These are phyloP conservation scores for Furcasterigmium furcatum DNA, from an alignment of 2,329 filamentous ascomycete genomes.

Conservation along the genomic window DNA sequence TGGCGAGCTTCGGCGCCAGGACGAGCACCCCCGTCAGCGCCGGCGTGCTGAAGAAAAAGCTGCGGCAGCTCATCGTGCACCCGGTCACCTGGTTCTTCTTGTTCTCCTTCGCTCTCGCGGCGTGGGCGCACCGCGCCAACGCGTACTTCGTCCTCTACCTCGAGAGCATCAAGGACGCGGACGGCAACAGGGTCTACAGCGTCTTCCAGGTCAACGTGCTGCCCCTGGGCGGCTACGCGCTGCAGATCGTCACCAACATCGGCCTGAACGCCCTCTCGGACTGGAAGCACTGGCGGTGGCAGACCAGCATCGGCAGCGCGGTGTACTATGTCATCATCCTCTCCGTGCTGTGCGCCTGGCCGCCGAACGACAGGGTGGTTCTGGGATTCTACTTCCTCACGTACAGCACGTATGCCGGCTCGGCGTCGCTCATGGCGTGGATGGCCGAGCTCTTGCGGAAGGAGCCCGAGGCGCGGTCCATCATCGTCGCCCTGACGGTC, in stretches of 20 bases:
- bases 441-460: constrained; percentile 27
- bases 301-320: constrained; percentile 26
- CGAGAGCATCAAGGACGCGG: constrained; percentile 20
- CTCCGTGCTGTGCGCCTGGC: constrained; percentile 27
- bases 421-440: constrained; percentile 31
- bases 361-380: constrained; percentile 24
- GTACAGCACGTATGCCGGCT: constrained; percentile 27
- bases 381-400: constrained; percentile 32
- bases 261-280: constrained; percentile 30
- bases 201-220: constrained; percentile 27
- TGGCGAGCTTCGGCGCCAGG: constrained; percentile 22
- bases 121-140: constrained; percentile 25
- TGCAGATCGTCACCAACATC: constrained; percentile 30
- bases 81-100: constrained; percentile 27
- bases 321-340: constrained; percentile 24
- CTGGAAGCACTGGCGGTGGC: constrained; percentile 35
- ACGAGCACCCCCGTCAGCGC: constrained; percentile 22
- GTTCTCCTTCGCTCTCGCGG: constrained; percentile 21
- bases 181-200: constrained; percentile 21
- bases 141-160: constrained; percentile 30
- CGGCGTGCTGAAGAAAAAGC: constrained; percentile 17
- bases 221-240: constrained; percentile 23
- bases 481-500: constrained; percentile 31
- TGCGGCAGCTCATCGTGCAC: constrained; percentile 21
- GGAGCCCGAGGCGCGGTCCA: constrained; percentile 30